These are phyloP conservation scores for Apium graveolens DNA, from an alignment of 129 eudicot species.

Conservation along the genomic window DNA sequence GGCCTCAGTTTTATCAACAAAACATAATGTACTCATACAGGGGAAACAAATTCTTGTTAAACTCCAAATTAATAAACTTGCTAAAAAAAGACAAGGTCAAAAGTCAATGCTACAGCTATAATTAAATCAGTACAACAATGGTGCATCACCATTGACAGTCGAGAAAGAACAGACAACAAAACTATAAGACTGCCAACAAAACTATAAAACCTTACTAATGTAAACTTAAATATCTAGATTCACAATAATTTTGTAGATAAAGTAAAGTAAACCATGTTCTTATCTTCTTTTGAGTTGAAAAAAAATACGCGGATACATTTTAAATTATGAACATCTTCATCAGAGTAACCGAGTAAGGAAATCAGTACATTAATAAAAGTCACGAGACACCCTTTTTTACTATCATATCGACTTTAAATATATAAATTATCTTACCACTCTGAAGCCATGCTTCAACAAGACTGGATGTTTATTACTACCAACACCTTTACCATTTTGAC, in stretches of 20 bases:
- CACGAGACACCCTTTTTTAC: no score
- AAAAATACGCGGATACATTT: neutral
- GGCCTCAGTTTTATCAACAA: neutral
- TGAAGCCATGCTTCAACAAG: slow-evolving; percentile 83
- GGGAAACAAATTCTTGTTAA: neutral
- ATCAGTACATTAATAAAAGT: neutral
- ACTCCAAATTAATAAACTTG: neutral
- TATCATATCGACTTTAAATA: no score
- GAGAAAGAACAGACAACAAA: neutral
- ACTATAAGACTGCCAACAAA: no score
- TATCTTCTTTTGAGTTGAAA: neutral
- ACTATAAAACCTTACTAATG: no score
- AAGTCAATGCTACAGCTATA: neutral
- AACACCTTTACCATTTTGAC: slow-evolving; percentile 17
- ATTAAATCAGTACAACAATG: neutral
- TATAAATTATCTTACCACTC: slow-evolving; percentile 46
- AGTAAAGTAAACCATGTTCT: neutral
- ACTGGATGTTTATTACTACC: slow-evolving; percentile 51
- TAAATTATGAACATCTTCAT: neutral
- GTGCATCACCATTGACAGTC: neutral
- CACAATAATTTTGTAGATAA: neutral
- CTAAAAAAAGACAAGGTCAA: neutral
- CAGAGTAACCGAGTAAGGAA: neutral
- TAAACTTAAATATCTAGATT: no score
- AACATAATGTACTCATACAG: neutral